Base-by-base conservation (phyloP, 1,139 yeast genomes). In the Nakaseomyces kungkrabaensis region DNA sequence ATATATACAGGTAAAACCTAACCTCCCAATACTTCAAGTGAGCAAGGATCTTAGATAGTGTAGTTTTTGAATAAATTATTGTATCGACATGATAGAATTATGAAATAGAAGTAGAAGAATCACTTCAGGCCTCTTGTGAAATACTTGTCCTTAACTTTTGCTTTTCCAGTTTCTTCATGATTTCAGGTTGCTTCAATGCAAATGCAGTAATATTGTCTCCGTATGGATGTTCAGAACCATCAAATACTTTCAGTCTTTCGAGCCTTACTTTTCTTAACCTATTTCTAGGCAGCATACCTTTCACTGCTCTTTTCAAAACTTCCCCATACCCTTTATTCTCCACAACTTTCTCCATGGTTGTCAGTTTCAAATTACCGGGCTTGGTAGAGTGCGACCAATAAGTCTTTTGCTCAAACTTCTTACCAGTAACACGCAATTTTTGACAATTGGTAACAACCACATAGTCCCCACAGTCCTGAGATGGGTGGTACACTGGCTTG, bases 261-360 rank as follows among this genome's bases (percentile, higher is more conserved):
- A 92, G 70, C 66, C 98, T 79, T 31, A 75, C 73, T 61, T 85
- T 79, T 67, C 97, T 79, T 56, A 84, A 78, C 63, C 83, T 81
- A 68, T 92, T 90, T 71, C 88, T 89, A 41, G 98, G 98, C 52
- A 92, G 75, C 99, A 92, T 92, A 52, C 95, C 95, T 57, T 87
- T 83, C 7, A 92, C 98, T 0, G 98, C 97, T 61, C 85, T 79
- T 60, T 70, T 78, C 59, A 92, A 72, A 22, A 89, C 72, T 66
- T 90, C 98, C 22, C 87, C 82, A 60, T 82, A 85, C 10, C 98
- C 98, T 63, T 83, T 82, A 67, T 89, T 84, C 51, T 75, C 79
- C 50, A 81, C 78, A 70, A 90, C 72, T 56, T 79, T 81, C 55
- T 82, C 82, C 95, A 92, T 85, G 26, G 96, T 82, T 47, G 82